Conservation (phyloP, 805 yeast genomes). For the Blastobotrys robertii region DNA sequence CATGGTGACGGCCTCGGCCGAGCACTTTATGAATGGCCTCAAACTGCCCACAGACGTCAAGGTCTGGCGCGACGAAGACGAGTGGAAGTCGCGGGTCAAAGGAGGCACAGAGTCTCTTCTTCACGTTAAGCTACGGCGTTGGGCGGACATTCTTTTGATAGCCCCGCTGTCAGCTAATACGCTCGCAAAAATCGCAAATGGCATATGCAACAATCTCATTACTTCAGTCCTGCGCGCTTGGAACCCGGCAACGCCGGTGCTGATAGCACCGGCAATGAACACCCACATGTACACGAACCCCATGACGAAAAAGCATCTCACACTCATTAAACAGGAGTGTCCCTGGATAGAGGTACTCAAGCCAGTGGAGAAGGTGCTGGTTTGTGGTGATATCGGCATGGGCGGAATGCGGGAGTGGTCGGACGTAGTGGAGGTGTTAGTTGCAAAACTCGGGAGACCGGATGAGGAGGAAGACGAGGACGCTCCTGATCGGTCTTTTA, state of each 20-base stretch:
- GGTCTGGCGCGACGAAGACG: constrained; percentile 89
- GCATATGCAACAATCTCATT: constrained; percentile 83
- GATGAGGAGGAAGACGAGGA: constrained; percentile 22
- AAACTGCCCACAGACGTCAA: constrained; percentile 47
- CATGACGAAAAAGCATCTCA: constrained; percentile 73
- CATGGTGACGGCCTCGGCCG: constrained; percentile 50
- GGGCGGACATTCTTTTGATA: constrained; percentile 91
- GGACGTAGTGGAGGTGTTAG: constrained; percentile 83
- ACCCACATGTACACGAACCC: constrained; percentile 86
- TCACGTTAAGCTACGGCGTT: constrained; percentile 84
- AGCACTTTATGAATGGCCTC: constrained; percentile 25
- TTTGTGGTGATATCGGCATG: constrained; percentile 96
- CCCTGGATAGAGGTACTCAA: constrained; percentile 85
- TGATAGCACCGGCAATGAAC: constrained; percentile 94
- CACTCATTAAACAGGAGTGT: constrained; percentile 68
- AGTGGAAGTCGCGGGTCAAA: constrained; percentile 74
- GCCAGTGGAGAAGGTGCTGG: constrained; percentile 92
- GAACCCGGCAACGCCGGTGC: constrained; percentile 86
- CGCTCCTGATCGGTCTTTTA: constrained; percentile 2
- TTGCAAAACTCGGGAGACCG: constrained; percentile 28
- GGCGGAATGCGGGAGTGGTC: constrained; percentile 99
- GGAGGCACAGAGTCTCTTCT: constrained; percentile 74
- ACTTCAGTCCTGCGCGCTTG: constrained; percentile 89
- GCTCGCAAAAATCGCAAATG: constrained; percentile 76
- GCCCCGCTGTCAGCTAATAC: constrained; percentile 95